phyloP scores from a whole-genome alignment of 163 green algal genomes.

The Coccomyxa subellipsoidea region DNA sequence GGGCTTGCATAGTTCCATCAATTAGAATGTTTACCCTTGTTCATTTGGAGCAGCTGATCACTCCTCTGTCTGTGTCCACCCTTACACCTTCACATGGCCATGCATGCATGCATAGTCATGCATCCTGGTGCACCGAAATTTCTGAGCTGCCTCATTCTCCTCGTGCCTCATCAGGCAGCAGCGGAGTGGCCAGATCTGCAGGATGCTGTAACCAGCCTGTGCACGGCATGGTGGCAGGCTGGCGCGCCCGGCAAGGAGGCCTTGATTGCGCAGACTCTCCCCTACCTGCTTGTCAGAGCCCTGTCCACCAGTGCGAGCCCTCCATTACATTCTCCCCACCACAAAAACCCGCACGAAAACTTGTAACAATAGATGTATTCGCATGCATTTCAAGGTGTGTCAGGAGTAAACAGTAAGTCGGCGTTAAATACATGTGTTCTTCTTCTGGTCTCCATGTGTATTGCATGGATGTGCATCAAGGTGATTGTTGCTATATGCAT shows the following conservation, averaged over 20 bases:
- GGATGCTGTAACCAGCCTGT: constrained; percentile 63
- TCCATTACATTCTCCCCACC: too few relatives aligned
- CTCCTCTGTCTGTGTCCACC: neutral
- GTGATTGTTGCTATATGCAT: too few relatives aligned
- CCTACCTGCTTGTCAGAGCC: constrained; percentile 59
- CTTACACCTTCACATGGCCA: neutral
- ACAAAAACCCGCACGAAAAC: too few relatives aligned
- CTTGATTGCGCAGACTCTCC: constrained; percentile 65
- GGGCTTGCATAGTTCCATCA: too few relatives aligned
- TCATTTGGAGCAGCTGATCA: neutral
- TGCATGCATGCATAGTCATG: neutral
- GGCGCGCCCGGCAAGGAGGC: constrained; percentile 42
- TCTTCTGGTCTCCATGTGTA: too few relatives aligned
- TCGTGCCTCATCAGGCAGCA: constrained; percentile 41
- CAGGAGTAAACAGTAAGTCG: too few relatives aligned
- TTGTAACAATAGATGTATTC: too few relatives aligned
- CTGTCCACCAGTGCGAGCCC: constrained; percentile 18
- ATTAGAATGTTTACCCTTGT: too few relatives aligned
- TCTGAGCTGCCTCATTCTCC: too few relatives aligned
- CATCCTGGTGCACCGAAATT: neutral
- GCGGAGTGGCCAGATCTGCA: constrained; percentile 48
- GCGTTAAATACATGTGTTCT: too few relatives aligned
- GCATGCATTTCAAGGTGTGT: too few relatives aligned
- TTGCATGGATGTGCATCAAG: too few relatives aligned
- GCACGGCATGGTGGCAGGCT: constrained; percentile 63